Evolutionary conservation across 108 stramenopile species (phyloP).

Genomic region (Cylindrotheca fusiformis): DNA sequence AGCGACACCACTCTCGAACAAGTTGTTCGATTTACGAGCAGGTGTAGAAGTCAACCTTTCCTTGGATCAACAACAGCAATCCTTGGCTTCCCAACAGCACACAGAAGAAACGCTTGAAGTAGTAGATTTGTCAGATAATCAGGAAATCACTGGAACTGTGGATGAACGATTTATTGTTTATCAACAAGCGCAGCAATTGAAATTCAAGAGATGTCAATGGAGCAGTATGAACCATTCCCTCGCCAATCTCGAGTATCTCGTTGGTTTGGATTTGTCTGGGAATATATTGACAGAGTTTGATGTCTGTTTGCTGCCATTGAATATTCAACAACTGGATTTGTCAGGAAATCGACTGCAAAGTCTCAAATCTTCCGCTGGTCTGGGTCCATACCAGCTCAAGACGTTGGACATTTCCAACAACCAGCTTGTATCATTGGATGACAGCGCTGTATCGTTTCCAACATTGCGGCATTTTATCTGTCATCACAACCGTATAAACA

Average conservation of each 20-base stretch:
- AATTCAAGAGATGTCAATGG: slow-evolving; percentile 17
- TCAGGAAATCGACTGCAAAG: slow-evolving; percentile 17
- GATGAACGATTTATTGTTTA: slow-evolving; percentile 12
- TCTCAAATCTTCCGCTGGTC: neutral
- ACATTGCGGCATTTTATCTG: slow-evolving; percentile 11
- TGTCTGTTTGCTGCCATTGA: neutral
- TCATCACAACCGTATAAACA: slow-evolving; percentile 12
- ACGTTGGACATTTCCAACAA: slow-evolving; percentile 1
- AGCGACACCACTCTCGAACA: slow-evolving; percentile 19
- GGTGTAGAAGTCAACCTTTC: slow-evolving; percentile 10
- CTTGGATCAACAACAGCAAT: no score
- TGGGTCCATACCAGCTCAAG: neutral
- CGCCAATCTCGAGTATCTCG: slow-evolving; percentile 8
- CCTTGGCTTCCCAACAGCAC: neutral
- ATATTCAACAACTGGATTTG: slow-evolving; percentile 24
- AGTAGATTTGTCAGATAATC: slow-evolving; percentile 44
- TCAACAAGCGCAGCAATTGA: slow-evolving; percentile 13
- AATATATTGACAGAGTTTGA: slow-evolving; percentile 15
- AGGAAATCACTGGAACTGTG: slow-evolving; percentile 11
- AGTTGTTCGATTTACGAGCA: slow-evolving; percentile 24
- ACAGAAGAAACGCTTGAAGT: slow-evolving; percentile 33
- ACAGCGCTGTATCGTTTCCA: slow-evolving; percentile 2
- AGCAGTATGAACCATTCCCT: neutral
- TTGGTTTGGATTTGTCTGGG: slow-evolving; percentile 20
- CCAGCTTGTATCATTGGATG: slow-evolving; percentile 15